phyloP scores from a whole-genome alignment of 129 eudicot species.

The Centaurea solstitialis region DNA sequence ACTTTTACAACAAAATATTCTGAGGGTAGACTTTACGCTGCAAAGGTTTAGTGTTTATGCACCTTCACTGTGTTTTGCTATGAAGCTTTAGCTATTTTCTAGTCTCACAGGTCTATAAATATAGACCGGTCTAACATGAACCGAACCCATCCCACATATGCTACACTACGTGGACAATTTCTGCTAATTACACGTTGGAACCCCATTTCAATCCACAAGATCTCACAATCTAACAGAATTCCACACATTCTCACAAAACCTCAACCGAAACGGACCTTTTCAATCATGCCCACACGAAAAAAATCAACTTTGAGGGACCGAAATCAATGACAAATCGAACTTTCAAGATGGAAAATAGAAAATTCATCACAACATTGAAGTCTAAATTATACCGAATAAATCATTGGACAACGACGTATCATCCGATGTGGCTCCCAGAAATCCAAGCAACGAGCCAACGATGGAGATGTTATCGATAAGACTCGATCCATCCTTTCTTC shows the following conservation, averaged over 20 bases:
- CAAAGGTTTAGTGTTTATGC: too few species aligned
- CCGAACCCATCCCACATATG: too few species aligned
- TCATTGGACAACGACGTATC: slow-evolving; percentile 46
- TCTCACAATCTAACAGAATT: neutral
- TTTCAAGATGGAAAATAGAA: slow-evolving; percentile 17
- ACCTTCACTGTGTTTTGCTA: too few species aligned
- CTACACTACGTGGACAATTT: neutral
- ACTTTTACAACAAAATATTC: too few species aligned
- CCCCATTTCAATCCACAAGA: too few species aligned
- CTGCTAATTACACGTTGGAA: neutral
- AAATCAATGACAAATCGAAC: slow-evolving; percentile 36
- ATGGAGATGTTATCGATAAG: slow-evolving; percentile 50
- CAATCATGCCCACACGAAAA: slow-evolving; percentile 19
- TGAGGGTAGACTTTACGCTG: too few species aligned
- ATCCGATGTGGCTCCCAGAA: slow-evolving; percentile 44
- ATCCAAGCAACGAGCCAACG: slow-evolving; percentile 33
- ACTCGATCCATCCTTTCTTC: slow-evolving; percentile 35
- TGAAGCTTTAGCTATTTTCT: too few species aligned
- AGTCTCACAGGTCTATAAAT: too few species aligned
- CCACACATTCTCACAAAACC: slow-evolving; percentile 20
- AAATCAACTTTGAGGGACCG: slow-evolving; percentile 9
- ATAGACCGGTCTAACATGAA: too few species aligned
- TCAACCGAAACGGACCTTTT: slow-evolving; percentile 25
- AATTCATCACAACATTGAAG: slow-evolving; percentile 1
- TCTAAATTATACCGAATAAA: slow-evolving; percentile 22